These are phyloP conservation scores for Populus simonii DNA, from an alignment of 345 rosid species.

Conservation along the genomic window DNA sequence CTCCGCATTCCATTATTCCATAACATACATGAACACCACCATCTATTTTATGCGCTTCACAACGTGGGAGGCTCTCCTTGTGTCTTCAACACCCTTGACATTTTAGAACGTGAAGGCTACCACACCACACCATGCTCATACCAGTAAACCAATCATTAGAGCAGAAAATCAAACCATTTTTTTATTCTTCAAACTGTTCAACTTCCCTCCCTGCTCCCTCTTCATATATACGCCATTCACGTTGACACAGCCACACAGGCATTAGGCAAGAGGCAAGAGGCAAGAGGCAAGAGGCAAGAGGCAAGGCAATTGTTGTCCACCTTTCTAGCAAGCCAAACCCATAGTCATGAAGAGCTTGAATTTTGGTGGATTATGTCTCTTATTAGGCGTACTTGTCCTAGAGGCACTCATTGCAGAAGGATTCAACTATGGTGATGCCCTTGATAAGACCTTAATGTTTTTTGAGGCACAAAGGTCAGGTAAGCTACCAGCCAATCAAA, in stretches of 20 bases:
- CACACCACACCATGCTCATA: conserved; percentile 13
- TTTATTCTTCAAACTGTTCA: background rate
- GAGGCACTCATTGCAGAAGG: conserved; percentile 20
- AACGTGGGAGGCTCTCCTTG: conserved; percentile 56
- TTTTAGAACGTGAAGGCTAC: conserved; percentile 47
- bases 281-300: background rate
- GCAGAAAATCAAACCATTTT: background rate
- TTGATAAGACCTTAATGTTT: conserved; percentile 18
- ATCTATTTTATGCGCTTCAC: background rate
- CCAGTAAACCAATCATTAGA: background rate
- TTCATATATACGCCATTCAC: background rate
- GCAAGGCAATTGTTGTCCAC: background rate
- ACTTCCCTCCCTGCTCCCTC: background rate
- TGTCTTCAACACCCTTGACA: too few species aligned
- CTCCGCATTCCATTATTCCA: background rate
- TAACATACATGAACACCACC: background rate
- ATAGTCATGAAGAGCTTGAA: conserved; percentile 16
- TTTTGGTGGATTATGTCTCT: conserved; percentile 14
- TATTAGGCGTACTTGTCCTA: conserved; percentile 20
- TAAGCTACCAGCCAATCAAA: conserved; percentile 8
- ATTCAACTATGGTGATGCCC: conserved; percentile 28
- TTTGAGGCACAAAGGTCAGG: conserved; percentile 26
- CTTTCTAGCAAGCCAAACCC: background rate
- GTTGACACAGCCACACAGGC: too few species aligned
- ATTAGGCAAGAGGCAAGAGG: background rate